phyloP scores from a whole-genome alignment of 495 filamentous ascomycete genomes.

The Xylaria telfairii region DNA sequence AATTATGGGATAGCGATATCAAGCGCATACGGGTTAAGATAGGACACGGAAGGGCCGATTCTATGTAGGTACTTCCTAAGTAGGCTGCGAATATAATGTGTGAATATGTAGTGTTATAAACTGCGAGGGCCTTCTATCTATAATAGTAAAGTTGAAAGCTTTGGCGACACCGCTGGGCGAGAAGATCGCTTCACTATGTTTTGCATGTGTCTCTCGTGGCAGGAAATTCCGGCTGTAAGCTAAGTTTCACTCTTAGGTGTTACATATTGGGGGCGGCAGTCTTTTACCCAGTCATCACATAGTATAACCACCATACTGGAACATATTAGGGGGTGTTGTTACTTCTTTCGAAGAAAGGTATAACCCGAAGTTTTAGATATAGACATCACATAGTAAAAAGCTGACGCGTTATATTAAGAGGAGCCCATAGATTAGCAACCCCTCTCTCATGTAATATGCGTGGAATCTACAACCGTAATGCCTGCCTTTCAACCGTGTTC shows the following conservation, averaged over 20 bases:
- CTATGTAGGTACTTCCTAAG: not conserved
- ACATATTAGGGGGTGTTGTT: not conserved
- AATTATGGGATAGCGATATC: not conserved
- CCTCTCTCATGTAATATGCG: not conserved
- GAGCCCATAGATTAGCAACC: not conserved
- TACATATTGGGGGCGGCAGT: not conserved
- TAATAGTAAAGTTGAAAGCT: not conserved
- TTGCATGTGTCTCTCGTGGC: not conserved
- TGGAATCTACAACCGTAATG: not conserved
- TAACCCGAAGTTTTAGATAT: not conserved
- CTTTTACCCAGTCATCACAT: not conserved
- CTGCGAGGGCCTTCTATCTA: not conserved
- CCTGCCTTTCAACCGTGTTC: not conserved
- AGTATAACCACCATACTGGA: not conserved
- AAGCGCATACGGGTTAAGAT: not conserved
- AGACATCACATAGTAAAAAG: not conserved
- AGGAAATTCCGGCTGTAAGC: not conserved
- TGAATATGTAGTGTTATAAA: not conserved
- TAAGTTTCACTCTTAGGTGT: not conserved
- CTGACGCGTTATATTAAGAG: not conserved
- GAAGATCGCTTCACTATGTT: not conserved
- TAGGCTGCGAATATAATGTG: not conserved
- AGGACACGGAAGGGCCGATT: not conserved
- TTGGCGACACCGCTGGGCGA: not conserved
- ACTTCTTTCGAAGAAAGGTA: not conserved